Percentiles rank a stretch among this genome's conserved stretches.
These are phyloP conservation scores for Mortierella sp. DNA, from an alignment of 371 early-diverging fungal genomes.

Conservation along the genomic window DNA sequence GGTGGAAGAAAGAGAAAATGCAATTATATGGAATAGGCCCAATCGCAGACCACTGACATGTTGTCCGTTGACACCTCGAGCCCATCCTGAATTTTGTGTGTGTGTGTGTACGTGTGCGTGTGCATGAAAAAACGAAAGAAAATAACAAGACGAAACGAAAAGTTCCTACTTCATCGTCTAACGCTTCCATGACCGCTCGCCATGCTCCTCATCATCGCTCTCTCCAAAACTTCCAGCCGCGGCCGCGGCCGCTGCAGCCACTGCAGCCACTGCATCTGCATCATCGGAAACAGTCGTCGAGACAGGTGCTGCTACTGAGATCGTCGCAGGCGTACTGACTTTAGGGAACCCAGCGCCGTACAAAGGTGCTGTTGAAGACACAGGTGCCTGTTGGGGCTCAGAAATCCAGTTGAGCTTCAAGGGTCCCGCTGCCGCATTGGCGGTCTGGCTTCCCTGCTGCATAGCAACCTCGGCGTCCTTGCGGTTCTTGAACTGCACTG, in stretches of 20 bases:
- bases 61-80: too few relatives aligned
- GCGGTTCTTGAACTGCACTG: slow-evolving; percentile 64
- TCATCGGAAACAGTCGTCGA: neutral
- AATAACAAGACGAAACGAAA: neutral
- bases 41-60: too few relatives aligned
- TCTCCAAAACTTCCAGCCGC: slow-evolving; percentile 20
- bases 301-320: slow-evolving; percentile 1
- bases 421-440: slow-evolving; percentile 32
- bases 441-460: slow-evolving; percentile 55
- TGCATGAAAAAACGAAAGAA: neutral
- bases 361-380: neutral
- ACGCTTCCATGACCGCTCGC: slow-evolving; percentile 56
- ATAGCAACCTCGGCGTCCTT: slow-evolving; percentile 63
- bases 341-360: neutral
- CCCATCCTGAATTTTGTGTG: neutral
- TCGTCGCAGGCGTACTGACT: neutral
- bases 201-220: slow-evolving; percentile 43
- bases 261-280: neutral
- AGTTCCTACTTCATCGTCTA: neutral
- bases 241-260: neutral
- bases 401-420: slow-evolving; percentile 60
- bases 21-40: too few relatives aligned
- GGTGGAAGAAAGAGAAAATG: too few relatives aligned
- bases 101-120: neutral
- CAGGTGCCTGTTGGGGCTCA: slow-evolving; percentile 31